Conservation (phyloP, 169 alveolate species). For the Plasmodium cynomolgi region DNA sequence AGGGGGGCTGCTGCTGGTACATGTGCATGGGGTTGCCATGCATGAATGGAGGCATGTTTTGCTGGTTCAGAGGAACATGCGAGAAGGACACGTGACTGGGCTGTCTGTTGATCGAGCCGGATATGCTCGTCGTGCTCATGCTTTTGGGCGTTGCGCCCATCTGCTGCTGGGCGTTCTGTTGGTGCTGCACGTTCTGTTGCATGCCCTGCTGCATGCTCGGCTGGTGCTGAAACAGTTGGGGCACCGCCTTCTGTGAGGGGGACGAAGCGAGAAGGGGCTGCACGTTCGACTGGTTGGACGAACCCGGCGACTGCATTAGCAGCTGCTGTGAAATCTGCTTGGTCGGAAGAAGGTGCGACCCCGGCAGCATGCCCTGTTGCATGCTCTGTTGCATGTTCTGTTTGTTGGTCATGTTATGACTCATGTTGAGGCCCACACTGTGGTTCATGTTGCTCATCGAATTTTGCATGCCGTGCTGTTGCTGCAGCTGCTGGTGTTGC, state of each 20-base stretch:
- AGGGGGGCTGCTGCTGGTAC: conserved; percentile 34
- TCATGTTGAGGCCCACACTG: neutral
- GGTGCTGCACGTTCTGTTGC: neutral
- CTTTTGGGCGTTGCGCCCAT: conserved; percentile 14
- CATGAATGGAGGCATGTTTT: conserved; percentile 7
- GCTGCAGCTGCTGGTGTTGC: neutral
- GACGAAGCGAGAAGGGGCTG: neutral
- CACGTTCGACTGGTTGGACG: neutral
- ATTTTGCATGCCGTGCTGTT: conserved; percentile 23
- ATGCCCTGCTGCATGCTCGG: neutral
- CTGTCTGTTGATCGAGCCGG: conserved; percentile 56
- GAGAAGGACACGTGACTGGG: conserved; percentile 11
- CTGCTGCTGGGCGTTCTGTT: conserved; percentile 22
- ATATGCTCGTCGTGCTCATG: conserved; percentile 15
- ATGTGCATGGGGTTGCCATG: conserved; percentile 23
- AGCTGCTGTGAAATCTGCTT: conserved; percentile 30
- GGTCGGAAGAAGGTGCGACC: neutral
- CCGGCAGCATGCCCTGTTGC: neutral
- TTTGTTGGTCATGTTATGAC: neutral
- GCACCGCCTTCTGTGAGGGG: conserved; percentile 16
- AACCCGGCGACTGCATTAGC: neutral
- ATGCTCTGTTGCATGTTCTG: conserved; percentile 20
- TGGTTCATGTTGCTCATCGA: neutral
- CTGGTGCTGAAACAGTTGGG: neutral
- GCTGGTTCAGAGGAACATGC: conserved; percentile 31